Evolutionary conservation across 2,329 filamentous ascomycete genomes (phyloP), one percentile per base, ranked within the genome.

Genomic region (Beauveria varroae): DNA sequence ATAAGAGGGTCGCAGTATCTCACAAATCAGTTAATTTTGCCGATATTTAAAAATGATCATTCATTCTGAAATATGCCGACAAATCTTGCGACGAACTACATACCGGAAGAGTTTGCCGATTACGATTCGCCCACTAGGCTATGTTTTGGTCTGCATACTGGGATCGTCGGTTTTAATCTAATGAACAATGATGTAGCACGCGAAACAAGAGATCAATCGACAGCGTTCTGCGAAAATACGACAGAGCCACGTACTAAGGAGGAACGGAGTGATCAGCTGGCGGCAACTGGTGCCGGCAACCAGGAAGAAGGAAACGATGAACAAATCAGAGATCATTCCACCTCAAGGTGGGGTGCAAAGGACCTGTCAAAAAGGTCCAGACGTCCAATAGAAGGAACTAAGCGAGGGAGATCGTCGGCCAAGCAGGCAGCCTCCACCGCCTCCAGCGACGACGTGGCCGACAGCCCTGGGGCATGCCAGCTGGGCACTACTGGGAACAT

Each of bases 331-430:
- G 34, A 16, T 40, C 12, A 37, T 60, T 60, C 8, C 56, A 41
- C 7, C 46, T 28, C 14, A 46, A 26, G 40, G 41, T 53, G 57
- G 56, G 40, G 57, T 47, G 22, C 1, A n/a, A 20, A 47, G 40
- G 50, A 60, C 40, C 49, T 60, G 57, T 60, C 57, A 60, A 60
- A 52, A 40, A 44, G 47, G 40, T 53, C 57, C 49, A 60, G 47
- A 46, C 24, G 51, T 41, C 41, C 26, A 53, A 60, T 53, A 46
- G 49, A 60, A 60, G 30, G 40, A 43, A 30, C 57, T 60, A 53
- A 60, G 57, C 57, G 50, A 60, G 57, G 57, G 50, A 53, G 57
- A 60, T 60, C 57, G 47, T 51, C 37, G 30, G 52, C 52, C 52
- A 44, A 30, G 40, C n/a, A 37, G 12, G 34, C 40, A 24, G 34